Evolutionary conservation across 2,329 filamentous ascomycete genomes (phyloP).

Genomic region (Fusarium gaditjirri): DNA sequence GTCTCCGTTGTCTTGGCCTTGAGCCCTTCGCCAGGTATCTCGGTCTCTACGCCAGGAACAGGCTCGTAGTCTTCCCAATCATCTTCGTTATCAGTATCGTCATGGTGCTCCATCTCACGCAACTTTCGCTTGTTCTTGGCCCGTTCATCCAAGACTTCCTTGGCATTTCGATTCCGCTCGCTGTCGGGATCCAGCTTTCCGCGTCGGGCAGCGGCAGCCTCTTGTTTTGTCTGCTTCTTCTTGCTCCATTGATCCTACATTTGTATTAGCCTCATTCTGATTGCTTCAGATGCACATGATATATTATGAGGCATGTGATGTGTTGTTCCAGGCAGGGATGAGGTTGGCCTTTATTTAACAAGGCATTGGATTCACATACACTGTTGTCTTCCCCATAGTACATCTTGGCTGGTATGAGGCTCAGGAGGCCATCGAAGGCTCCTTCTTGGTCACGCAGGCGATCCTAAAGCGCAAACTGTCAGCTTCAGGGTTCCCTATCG

Average conservation of each 20-base stretch:
- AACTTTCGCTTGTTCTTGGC: constrained; percentile 83
- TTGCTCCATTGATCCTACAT: constrained; percentile 87
- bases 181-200: constrained; percentile 93
- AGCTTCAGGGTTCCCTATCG: constrained; percentile 33
- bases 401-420: constrained; percentile 87
- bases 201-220: constrained; percentile 82
- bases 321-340: constrained; percentile 9
- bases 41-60: constrained; percentile 65
- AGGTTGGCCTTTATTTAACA: background rate
- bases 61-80: constrained; percentile 58
- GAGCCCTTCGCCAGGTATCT: constrained; percentile 73
- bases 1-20: constrained; percentile 59
- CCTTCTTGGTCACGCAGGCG: constrained; percentile 70
- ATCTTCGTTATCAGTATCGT: constrained; percentile 56
- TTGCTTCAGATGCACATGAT: background rate
- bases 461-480: constrained; percentile 54
- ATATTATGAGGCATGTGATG: background rate
- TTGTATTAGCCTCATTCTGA: constrained; percentile 26
- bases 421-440: constrained; percentile 87
- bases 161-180: constrained; percentile 80
- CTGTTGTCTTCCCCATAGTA: constrained; percentile 89
- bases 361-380: constrained; percentile 64
- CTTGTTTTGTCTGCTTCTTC: constrained; percentile 94
- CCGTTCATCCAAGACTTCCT: constrained; percentile 90
- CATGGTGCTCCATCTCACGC: constrained; percentile 67